Evolutionary conservation across 805 yeast genomes (phyloP), one percentile per base, ranked within the genome.

Genomic region (Candida patagonica): DNA sequence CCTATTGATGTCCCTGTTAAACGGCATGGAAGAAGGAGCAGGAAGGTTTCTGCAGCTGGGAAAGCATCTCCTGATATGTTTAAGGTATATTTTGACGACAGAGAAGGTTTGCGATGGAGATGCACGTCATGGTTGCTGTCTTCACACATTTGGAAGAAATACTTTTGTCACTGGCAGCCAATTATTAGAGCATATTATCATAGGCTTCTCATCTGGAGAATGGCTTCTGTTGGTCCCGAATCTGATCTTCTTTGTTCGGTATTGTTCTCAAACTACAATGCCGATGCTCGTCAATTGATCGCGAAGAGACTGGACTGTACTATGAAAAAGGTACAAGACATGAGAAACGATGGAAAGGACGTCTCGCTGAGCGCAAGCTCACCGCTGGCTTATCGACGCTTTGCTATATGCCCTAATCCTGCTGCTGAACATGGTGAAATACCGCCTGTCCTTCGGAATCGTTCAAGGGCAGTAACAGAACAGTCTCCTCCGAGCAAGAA

Each of bases 141-240:
- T 3, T 54, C 62, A 3, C 48, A 53, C 1, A 60, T 64, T 25
- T 83, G 88, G 80, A 59, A 59, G 25, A 62, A 66, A 35, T 73
- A 71, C 44, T 76, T 85, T 51, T 71, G 78, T 27, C 94, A 86
- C 58, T 86, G 94, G 85, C 73, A 77, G 51, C 87, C 94, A 2
- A 57, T 84, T 13, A 77, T 83, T 19, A 65, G 95, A 26, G 70
- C 80, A 3, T 81, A 77, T 51, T 85, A 77, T 55, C 65, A 73
- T 35, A 65, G 87, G 30, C 64, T 85, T 17, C 43, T 85, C 13
- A 67, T 83, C 35, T 85, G 89, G 81, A 71, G 84, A 46, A 57
- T 79, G 32, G 57, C 56, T 2, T 53, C 59, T 1, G 60, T 55
- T 2, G 60, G 59, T 8, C 26, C 52, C 2, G 53, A 45, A 5